phyloP scores from a whole-genome alignment of 2,329 filamentous ascomycete species.

The Epicoccum sorghinum region DNA sequence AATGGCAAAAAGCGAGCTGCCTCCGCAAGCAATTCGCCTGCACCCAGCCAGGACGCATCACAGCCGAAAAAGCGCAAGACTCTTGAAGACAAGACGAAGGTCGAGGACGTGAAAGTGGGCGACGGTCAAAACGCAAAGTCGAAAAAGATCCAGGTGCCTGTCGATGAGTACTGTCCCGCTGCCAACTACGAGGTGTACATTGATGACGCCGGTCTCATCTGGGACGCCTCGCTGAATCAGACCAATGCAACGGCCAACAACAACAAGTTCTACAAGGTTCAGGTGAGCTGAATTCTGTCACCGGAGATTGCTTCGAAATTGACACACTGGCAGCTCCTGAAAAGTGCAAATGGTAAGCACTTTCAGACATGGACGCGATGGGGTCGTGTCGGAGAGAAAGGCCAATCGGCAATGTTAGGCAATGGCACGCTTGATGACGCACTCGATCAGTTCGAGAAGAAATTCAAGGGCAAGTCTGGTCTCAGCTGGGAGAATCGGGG shows the following conservation, averaged over 20 bases:
- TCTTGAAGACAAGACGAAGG: slow-evolving; percentile 24
- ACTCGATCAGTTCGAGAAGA: slow-evolving; percentile 56
- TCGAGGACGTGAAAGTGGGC: slow-evolving; percentile 42
- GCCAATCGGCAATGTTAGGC: slow-evolving; percentile 53
- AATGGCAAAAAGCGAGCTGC: slow-evolving; percentile 44
- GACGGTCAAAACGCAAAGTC: slow-evolving; percentile 54
- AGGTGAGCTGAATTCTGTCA: slow-evolving; percentile 52
- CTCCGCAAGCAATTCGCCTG: slow-evolving; percentile 13
- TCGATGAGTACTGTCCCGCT: slow-evolving; percentile 54
- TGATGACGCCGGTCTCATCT: slow-evolving; percentile 69
- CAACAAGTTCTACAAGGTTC: slow-evolving; percentile 83
- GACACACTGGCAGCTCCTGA: slow-evolving; percentile 34
- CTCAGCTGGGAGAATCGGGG: slow-evolving; percentile 58
- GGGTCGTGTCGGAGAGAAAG: slow-evolving; percentile 72
- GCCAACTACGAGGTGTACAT: slow-evolving; percentile 64
- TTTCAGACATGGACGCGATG: slow-evolving; percentile 77
- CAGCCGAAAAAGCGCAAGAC: slow-evolving; percentile 33
- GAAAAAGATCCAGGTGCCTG: slow-evolving; percentile 51
- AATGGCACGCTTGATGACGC: slow-evolving; percentile 49
- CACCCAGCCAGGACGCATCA: slow-evolving; percentile 15
- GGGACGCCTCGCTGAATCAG: slow-evolving; percentile 80
- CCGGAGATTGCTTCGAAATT: neutral
- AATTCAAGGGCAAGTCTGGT: slow-evolving; percentile 64
- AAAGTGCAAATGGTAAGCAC: slow-evolving; percentile 30
- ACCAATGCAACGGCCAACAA: slow-evolving; percentile 74